Evolutionary conservation across 148 eudicot species (phyloP).

Genomic region (Suaeda aralocaspica): DNA sequence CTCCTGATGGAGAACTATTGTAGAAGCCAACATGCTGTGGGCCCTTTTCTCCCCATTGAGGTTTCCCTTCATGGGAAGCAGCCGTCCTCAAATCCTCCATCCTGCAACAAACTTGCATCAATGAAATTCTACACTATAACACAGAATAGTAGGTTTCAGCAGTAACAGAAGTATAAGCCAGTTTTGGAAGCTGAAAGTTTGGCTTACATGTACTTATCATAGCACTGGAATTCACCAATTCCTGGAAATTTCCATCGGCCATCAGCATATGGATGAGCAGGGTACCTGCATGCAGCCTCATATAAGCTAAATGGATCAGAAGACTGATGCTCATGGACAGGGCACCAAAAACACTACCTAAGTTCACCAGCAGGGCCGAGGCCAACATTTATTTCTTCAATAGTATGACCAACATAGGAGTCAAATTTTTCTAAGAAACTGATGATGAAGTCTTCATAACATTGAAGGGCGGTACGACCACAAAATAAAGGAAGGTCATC

Average conservation of each 20-base stretch:
- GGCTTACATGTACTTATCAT: slow-evolving; percentile 61
- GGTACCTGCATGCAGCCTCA: slow-evolving; percentile 44
- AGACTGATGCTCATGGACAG: slow-evolving; percentile 8
- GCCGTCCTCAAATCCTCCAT: slow-evolving; percentile 46
- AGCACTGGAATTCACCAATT: slow-evolving; percentile 71
- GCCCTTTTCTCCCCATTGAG: slow-evolving; percentile 47
- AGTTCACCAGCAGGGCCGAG: slow-evolving; percentile 73
- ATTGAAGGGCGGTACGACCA: slow-evolving; percentile 63
- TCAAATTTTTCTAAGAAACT: slow-evolving; percentile 52
- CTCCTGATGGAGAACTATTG: slow-evolving; percentile 43
- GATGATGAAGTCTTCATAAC: slow-evolving; percentile 55
- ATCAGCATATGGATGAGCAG: slow-evolving; percentile 51
- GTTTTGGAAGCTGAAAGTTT: not conserved
- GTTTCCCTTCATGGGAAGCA: slow-evolving; percentile 50
- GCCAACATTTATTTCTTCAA: slow-evolving; percentile 59
- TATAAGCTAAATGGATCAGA: slow-evolving; percentile 20
- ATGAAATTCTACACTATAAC: slow-evolving; percentile 2
- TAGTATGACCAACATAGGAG: slow-evolving; percentile 39
- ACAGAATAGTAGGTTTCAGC: not conserved
- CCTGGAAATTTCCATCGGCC: slow-evolving; percentile 74
- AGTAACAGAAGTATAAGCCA: not conserved
- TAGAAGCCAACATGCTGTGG: slow-evolving; percentile 55
- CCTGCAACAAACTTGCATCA: slow-evolving; percentile 30
- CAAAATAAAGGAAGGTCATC: slow-evolving; percentile 50
- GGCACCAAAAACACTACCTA: slow-evolving; percentile 34